Percentiles rank a stretch among this genome's conserved stretches.
phyloP scores from a whole-genome alignment of 1,139 yeast genomes.

The Blastobotrys niveus region DNA sequence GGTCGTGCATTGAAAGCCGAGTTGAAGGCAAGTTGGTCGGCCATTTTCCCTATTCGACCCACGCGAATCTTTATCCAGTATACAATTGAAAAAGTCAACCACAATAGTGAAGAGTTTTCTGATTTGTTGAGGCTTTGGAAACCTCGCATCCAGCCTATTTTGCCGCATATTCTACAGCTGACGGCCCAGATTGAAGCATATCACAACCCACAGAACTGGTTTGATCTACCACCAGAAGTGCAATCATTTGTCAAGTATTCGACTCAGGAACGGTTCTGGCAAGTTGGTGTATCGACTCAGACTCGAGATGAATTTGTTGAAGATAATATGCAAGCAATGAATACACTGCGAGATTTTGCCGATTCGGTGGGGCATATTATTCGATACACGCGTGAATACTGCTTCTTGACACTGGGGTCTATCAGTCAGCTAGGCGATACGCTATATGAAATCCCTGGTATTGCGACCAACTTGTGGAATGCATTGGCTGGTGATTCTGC shows the following conservation, averaged over 20 bases:
- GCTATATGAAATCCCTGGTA: conserved; percentile 76
- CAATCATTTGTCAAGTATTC: conserved; percentile 85
- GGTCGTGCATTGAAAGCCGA: conserved; percentile 72
- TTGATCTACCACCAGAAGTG: conserved; percentile 76
- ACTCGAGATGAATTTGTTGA: conserved; percentile 92
- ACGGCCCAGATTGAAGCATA: conserved; percentile 89
- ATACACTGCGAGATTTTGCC: conserved; percentile 90
- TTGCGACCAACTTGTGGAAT: conserved; percentile 71
- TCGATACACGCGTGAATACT: conserved; percentile 92
- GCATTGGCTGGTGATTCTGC: conserved; percentile 80
- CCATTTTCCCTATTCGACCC: conserved; percentile 90
- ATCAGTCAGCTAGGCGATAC: conserved; percentile 87
- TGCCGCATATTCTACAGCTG: conserved; percentile 84
- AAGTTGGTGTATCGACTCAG: conserved; percentile 92
- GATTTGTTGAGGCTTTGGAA: conserved; percentile 78
- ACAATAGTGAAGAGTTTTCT: conserved; percentile 67
- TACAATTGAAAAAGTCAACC: conserved; percentile 83
- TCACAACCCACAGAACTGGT: conserved; percentile 91
- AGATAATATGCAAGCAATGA: conserved; percentile 90
- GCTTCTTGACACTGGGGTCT: conserved; percentile 83
- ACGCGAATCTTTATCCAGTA: conserved; percentile 92
- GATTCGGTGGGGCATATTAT: conserved; percentile 97
- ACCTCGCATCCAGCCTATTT: conserved; percentile 84
- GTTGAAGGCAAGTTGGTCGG: conserved; percentile 87
- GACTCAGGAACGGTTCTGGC: conserved; percentile 95